Evolutionary conservation across 768 basidiomycete genomes (phyloP).

Genomic region (Mycena floridula): DNA sequence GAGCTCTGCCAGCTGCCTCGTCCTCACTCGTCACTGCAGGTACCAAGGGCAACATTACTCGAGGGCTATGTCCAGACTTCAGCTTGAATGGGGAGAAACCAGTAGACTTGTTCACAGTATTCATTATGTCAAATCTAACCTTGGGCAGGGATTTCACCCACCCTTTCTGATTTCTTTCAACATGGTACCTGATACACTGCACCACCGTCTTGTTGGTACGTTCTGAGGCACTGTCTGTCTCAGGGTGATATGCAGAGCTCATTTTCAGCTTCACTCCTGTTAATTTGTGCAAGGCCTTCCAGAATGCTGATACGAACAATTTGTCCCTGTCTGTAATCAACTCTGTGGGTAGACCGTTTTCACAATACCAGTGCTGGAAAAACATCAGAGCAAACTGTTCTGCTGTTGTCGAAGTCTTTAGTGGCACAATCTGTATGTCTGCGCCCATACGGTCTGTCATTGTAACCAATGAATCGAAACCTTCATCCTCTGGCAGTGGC

Average conservation of each 20-base stretch:
- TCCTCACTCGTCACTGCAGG: constrained; percentile 8
- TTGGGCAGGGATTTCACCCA: constrained; percentile 19
- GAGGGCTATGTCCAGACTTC: constrained; percentile 12
- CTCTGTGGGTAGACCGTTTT: too few relatives aligned
- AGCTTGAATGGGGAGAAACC: constrained; percentile 24
- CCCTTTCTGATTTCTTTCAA: constrained; percentile 12
- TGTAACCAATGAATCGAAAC: constrained; percentile 17
- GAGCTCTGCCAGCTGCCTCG: too few relatives aligned
- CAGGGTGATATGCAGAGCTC: constrained; percentile 21
- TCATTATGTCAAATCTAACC: too few relatives aligned
- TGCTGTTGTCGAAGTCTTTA: neutral
- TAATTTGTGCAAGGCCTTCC: too few relatives aligned
- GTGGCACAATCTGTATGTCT: neutral
- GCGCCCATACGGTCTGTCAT: constrained; percentile 12
- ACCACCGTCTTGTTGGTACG: constrained; percentile 14
- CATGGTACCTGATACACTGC: constrained; percentile 11
- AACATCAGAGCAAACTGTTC: neutral
- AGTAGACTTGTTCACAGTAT: constrained; percentile 19
- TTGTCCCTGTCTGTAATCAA: constrained; percentile 22
- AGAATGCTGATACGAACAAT: constrained; percentile 21
- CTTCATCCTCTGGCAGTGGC: constrained; percentile 23
- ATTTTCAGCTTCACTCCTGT: constrained; percentile 17
- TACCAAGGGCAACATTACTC: constrained; percentile 15
- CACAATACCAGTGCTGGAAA: constrained; percentile 11
- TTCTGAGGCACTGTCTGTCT: constrained; percentile 19